Evolutionary conservation across 1,284 basidiomycete genomes (phyloP), one percentile per base, ranked within the genome.

Genomic region (Gymnopus androsaceus): DNA sequence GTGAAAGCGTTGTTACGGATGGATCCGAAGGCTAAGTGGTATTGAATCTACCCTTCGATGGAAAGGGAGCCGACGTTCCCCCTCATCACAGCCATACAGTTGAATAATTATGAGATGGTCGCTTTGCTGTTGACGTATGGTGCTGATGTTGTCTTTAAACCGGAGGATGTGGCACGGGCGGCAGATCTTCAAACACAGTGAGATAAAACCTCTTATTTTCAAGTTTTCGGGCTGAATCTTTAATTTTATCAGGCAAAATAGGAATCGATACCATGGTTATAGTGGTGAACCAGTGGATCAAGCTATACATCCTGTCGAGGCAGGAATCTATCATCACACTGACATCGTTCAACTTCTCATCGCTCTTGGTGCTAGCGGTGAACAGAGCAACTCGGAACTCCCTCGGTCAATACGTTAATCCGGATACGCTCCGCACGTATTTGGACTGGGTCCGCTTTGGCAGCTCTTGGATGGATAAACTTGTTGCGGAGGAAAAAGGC

Each of bases 11-110:
- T 84, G 30, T 66, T 84, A 30, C 66, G 69, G n/a, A 69, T 66
- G 41, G 83, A 85, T 64, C 76, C 77, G 1, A 78, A 77, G 54
- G 75, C 78, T 2, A 68, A 46, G 67, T 69, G 1, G 79, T 79
- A 3, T 56, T 84, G 34, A 71, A 83, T 59, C 75, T 78, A 57
- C 79, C 81, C 38, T 36, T 19, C 46, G 3, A 36, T 38, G 23
- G 56, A 72, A 19, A 41, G 60, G 37, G 25, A 49, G 9, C 51
- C 45, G 3, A 62, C 68, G 3, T 38, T 72, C 50, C 79, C 80
- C 1, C 49, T 81, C 15, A 66, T 71, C 14, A 67, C 69, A 1
- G 72, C 78, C 2, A 65, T 81, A 9, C 33, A 44, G 2, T 59
- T 54, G 12, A 62, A 70, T 9, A 60, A 73, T 41, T 75, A 75